Base-by-base conservation (phyloP, 495 filamentous ascomycete species). In the Penicillium macrosclerotiorum region DNA sequence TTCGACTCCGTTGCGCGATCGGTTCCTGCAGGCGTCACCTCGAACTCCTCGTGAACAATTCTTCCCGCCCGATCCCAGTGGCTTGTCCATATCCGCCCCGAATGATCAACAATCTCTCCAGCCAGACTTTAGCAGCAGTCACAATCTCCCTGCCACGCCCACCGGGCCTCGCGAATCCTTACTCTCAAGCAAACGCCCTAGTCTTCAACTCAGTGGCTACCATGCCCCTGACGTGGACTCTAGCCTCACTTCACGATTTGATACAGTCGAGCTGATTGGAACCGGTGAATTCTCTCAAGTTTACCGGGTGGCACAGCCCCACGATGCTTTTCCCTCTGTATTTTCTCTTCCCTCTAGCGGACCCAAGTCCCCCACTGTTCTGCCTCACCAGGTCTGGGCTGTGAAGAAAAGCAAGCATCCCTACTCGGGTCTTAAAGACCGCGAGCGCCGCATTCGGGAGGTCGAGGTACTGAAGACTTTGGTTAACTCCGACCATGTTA, bases 271-370 rank as follows among this genome's bases (percentile, higher is more conserved):
- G 42, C 65, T 84, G 12, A 75, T 90, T 46, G 91, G 92, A 24
- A 86, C 80, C 34, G 93, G 93, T 27, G 91, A 95, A 55, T 97
- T 96, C 63, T 96, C 93, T 0, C 76, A 85, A 48, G 93, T 98
- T 8, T 98, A 88, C 64, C 83, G 85, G 18, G 93, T 95, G 14
- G 75, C 78, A 30, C 65, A 79, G 29, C 70, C 73, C 7, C 68
- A 62, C 5, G 62, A 71, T 32, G 49, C 68, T 35, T 59, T 69
- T 57, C 52, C 69, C 37, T 66, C 74, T 37, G 55, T 79, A 49
- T 70, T 79, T 65, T 57, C 68, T 51, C 48, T 72, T 22, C 51
- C 63, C 1, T 57, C 64, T 3, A 62, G 59, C n/a, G 60, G 45
- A 16, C 57, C 56, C 2, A 63, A 67, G 25, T 73, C 76, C 3